Base-by-base conservation (phyloP, 2,329 filamentous ascomycete genomes). In the Colletotrichum godetiae region DNA sequence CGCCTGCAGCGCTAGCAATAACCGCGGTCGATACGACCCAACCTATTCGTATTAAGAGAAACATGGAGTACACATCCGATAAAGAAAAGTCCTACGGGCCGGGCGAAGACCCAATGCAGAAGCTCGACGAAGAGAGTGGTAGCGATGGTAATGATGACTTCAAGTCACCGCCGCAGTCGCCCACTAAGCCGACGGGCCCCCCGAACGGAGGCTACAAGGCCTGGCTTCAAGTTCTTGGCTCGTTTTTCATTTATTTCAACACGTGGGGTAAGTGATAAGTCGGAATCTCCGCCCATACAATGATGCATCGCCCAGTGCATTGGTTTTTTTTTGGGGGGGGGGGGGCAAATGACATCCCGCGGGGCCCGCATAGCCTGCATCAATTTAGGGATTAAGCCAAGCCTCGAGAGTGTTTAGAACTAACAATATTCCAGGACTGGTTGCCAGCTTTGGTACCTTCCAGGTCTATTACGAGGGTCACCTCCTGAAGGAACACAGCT, bases 381-480 rank as follows among this genome's bases (percentile, higher is more conserved):
- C 22, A 56, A 56, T 22, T 29, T 56, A 11, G 24, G 53, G 53
- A 29, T 56, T 27, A 56, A 56, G 49, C 53, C 22, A 80, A n/a
- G 42, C 15, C n/a, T 22, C 12, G 24, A 31, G 37, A 5, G 49
- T 7, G 11, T 35, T 29, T 4, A 57, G 46, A 29, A 49, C 6
- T 70, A 19, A 62, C 37, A 11, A 6, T 2, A 6, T 2, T 88
- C 19, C 87, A 84, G 80, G 81, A 2, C 77, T 82, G 2, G 74
- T 80, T 19, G 80, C 78, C 64, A 76, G 85, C 24, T 90, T 88
- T 71, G 88, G 88, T 5, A 84, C 87, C 3, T 90, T 88, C 73
- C 87, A 90, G 74, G 84, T 85, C 5, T 88, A 89, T 79, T 90
- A 90, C 72, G 75, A 77, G 58, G 83, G 78, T 49, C 81, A 83